These are phyloP conservation scores for Claviceps paspali DNA, from an alignment of 2,329 filamentous ascomycete genomes.

Conservation along the genomic window DNA sequence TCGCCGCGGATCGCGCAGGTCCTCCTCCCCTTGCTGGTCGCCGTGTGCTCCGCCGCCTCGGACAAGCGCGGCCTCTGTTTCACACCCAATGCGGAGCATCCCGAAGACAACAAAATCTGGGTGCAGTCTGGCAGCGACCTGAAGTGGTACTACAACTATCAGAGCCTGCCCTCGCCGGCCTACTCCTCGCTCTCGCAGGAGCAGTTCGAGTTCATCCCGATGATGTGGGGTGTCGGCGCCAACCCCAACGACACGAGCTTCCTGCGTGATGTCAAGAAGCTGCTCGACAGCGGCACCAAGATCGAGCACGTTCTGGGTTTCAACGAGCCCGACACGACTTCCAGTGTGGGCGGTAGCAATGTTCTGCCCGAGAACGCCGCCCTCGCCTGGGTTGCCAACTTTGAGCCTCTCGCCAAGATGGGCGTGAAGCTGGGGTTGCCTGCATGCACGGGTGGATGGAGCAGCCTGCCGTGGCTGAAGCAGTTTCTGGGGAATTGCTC, in stretches of 20 bases:
- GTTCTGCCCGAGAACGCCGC: conserved; percentile 47
- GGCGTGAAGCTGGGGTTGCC: conserved; percentile 58
- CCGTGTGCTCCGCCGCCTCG: conserved; percentile 15
- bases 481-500: conserved; percentile 52
- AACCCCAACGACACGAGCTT: conserved; percentile 42
- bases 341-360: conserved; percentile 43
- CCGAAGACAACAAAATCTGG: conserved; percentile 54
- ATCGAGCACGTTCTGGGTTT: conserved; percentile 58
- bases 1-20: conserved; percentile 1
- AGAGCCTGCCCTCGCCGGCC: conserved; percentile 34
- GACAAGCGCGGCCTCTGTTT: conserved; percentile 61
- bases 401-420: conserved; percentile 50
- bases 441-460: conserved; percentile 46
- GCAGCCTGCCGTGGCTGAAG: conserved; percentile 50
- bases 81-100: conserved; percentile 38
- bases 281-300: conserved; percentile 37
- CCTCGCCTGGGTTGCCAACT: conserved; percentile 51
- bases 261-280: conserved; percentile 37
- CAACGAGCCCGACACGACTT: conserved; percentile 59
- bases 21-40: conserved; percentile 9
- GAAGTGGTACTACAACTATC: conserved; percentile 81
- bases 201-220: conserved; percentile 60
- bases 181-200: conserved; percentile 34
- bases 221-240: conserved; percentile 54
- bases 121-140: conserved; percentile 38